Evolutionary conservation across 495 filamentous ascomycete genomes (phyloP).

Genomic region (Neurospora tetrasperma): DNA sequence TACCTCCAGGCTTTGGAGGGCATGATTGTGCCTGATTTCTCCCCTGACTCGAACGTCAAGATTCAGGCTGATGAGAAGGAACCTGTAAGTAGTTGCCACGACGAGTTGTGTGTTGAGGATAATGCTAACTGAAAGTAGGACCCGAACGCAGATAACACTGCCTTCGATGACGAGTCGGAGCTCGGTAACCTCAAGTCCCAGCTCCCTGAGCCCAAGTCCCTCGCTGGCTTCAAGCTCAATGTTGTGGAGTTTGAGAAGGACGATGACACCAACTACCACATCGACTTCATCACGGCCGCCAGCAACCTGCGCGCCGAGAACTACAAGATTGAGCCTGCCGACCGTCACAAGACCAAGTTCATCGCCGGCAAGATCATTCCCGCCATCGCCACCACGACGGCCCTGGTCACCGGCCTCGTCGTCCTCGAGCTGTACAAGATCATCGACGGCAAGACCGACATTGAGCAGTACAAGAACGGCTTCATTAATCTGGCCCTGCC

Average conservation of each 20-base stretch:
- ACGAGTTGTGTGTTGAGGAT: background rate
- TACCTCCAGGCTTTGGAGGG: slow-evolving; percentile 72
- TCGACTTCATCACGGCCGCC: slow-evolving; percentile 96
- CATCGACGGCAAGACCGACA: slow-evolving; percentile 84
- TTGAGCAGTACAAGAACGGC: slow-evolving; percentile 98
- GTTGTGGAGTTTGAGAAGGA: slow-evolving; percentile 99
- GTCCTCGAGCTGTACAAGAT: slow-evolving; percentile 94
- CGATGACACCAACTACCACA: slow-evolving; percentile 95
- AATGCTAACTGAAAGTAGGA: slow-evolving; percentile 38
- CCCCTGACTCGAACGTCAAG: slow-evolving; percentile 82
- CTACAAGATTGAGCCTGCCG: slow-evolving; percentile 86
- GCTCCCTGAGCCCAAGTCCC: slow-evolving; percentile 66
- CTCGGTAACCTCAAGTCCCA: slow-evolving; percentile 54
- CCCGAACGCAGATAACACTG: slow-evolving; percentile 57
- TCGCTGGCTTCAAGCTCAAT: slow-evolving; percentile 76
- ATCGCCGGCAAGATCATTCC: slow-evolving; percentile 99
- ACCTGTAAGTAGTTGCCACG: slow-evolving; percentile 40
- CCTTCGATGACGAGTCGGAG: slow-evolving; percentile 62
- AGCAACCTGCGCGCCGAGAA: slow-evolving; percentile 96
- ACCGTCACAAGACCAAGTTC: slow-evolving; percentile 97
- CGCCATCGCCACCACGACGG: slow-evolving; percentile 95
- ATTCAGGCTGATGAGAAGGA: slow-evolving; percentile 96
- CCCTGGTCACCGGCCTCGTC: slow-evolving; percentile 88
- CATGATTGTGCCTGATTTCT: slow-evolving; percentile 96
- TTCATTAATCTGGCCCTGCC: slow-evolving; percentile 95